Percentiles rank a stretch among this genome's conserved stretches.
Conservation (phyloP, 73 alveolate species). For the Symbiodinium pilosum region DNA sequence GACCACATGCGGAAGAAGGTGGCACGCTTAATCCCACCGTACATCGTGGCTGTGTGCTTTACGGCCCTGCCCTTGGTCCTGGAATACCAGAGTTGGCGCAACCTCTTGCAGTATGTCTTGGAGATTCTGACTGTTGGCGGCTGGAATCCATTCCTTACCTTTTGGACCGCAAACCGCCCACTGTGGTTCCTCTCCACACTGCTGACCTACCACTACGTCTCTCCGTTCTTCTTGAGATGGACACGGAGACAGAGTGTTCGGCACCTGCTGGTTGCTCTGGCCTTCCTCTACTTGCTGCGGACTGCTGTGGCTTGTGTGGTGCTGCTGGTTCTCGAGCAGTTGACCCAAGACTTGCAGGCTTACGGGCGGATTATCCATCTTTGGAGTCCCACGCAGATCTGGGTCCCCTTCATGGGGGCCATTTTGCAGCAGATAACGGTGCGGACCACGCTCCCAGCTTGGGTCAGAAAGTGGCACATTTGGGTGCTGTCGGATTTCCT, state of each 20-base stretch:
- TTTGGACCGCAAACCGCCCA: constrained; percentile 7
- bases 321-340: background rate
- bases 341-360: background rate
- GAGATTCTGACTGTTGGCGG: background rate
- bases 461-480: background rate
- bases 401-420: constrained; percentile 33
- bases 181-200: constrained; percentile 11
- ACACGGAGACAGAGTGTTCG: background rate
- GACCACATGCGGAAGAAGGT: constrained; percentile 21
- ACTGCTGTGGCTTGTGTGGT: background rate
- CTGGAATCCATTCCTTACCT: background rate
- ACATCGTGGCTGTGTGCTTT: background rate
- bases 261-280: background rate
- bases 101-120: background rate
- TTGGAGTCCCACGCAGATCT: constrained; percentile 31
- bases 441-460: background rate
- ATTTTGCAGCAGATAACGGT: background rate
- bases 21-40: constrained; percentile 2
- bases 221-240: background rate
- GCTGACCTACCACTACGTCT: constrained; percentile 23
- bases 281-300: background rate
- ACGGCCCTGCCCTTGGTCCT: background rate
- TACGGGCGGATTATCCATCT: background rate
- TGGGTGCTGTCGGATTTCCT: background rate
- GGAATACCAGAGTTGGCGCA: background rate